These are phyloP conservation scores for Opeltia flavorubescens DNA, from an alignment of 495 filamentous ascomycete species.

Conservation along the genomic window DNA sequence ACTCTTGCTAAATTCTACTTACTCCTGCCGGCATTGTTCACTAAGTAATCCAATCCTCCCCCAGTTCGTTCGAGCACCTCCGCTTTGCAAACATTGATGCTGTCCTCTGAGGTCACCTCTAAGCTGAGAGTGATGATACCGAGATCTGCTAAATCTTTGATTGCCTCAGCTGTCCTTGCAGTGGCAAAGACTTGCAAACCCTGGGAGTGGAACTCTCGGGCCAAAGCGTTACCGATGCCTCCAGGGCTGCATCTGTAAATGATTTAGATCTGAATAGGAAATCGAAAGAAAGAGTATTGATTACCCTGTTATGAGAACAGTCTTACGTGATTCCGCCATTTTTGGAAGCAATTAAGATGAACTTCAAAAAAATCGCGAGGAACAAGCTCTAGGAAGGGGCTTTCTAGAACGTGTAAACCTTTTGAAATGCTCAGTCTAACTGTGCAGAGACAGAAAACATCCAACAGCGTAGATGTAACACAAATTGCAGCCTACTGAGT, in stretches of 20 bases:
- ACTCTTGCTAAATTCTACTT: neutral
- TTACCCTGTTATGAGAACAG: conserved; percentile 35
- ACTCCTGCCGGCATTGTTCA: conserved; percentile 47
- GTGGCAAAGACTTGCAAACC: conserved; percentile 43
- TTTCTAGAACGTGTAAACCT: no score
- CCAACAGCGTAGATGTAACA: no score
- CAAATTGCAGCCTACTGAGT: no score
- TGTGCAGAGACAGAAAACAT: no score
- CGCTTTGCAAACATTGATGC: conserved; percentile 28
- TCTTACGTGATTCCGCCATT: conserved; percentile 27
- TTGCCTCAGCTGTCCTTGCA: conserved; percentile 33
- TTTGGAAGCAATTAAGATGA: no score
- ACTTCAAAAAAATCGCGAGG: no score
- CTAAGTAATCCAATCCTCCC: conserved; percentile 37
- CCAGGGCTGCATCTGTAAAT: conserved; percentile 35
- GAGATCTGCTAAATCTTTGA: conserved; percentile 29
- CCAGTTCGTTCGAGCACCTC: conserved; percentile 29
- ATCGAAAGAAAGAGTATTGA: conserved; percentile 2
- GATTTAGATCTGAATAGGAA: neutral
- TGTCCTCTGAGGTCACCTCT: conserved; percentile 33
- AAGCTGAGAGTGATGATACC: conserved; percentile 42
- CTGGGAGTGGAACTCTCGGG: conserved; percentile 37
- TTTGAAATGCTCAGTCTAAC: no score
- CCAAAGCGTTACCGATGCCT: conserved; percentile 44
- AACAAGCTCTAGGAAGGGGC: no score